These are phyloP conservation scores for Samsoniella hepiali DNA, from an alignment of 2,329 filamentous ascomycete species.

Conservation along the genomic window DNA sequence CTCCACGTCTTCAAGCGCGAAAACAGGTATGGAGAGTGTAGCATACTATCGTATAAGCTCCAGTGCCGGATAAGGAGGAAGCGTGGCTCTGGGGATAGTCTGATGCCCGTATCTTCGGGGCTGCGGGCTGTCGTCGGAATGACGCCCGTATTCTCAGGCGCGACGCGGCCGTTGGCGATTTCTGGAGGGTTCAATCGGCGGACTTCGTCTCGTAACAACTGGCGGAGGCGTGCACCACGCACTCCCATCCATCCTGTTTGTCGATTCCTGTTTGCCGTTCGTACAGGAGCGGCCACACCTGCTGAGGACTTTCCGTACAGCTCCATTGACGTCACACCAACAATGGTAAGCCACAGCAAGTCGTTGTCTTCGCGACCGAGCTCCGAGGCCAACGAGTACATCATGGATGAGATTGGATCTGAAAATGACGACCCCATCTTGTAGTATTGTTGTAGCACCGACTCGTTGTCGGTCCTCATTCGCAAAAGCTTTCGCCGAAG, in stretches of 20 bases:
- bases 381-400: slow-evolving; percentile 92
- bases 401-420: slow-evolving; percentile 88
- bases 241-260: slow-evolving; percentile 76
- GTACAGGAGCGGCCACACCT: slow-evolving; percentile 64
- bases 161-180: slow-evolving; percentile 56
- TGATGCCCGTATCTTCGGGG: slow-evolving; percentile 87
- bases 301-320: slow-evolving; percentile 83
- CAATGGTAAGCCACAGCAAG: slow-evolving; percentile 88
- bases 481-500: slow-evolving; percentile 71
- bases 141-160: slow-evolving; percentile 69
- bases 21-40: slow-evolving; percentile 93
- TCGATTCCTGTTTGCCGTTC: slow-evolving; percentile 52
- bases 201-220: slow-evolving; percentile 88
- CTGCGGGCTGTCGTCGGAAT: slow-evolving; percentile 86
- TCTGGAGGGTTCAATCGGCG: slow-evolving; percentile 84
- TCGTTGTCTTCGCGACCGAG: slow-evolving; percentile 96
- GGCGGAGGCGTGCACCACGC: slow-evolving; percentile 77
- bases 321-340: slow-evolving; percentile 92
- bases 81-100: slow-evolving; percentile 87
- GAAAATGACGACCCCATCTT: slow-evolving; percentile 84
- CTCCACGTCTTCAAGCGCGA: slow-evolving; percentile 92
- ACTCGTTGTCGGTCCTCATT: slow-evolving; percentile 74
- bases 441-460: slow-evolving; percentile 77
- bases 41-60: slow-evolving; percentile 97
- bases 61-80: slow-evolving; percentile 93